These are phyloP conservation scores for Ichthyophthirius multifiliis DNA, from an alignment of 169 alveolate genomes.

Conservation along the genomic window DNA sequence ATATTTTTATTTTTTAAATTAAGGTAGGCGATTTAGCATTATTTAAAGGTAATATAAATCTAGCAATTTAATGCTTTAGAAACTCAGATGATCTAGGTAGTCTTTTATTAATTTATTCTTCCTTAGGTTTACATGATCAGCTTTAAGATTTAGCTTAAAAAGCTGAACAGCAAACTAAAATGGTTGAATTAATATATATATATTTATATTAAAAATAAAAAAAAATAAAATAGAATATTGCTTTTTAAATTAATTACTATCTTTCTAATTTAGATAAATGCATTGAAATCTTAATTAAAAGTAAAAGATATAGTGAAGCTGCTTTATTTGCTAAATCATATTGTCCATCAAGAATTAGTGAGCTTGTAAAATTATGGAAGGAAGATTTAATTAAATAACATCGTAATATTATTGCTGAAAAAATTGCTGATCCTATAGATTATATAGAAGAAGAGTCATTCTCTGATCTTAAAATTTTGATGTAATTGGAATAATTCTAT, in stretches of 20 bases:
- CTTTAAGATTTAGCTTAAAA: constrained; percentile 59
- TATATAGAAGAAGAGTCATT: constrained; percentile 17
- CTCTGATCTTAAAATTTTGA: not conserved
- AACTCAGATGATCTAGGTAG: constrained; percentile 76
- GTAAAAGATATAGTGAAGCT: constrained; percentile 82
- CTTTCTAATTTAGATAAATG: constrained; percentile 65
- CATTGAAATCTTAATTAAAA: constrained; percentile 62
- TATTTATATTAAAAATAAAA: not conserved
- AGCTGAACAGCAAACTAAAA: constrained; percentile 54
- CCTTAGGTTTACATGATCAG: constrained; percentile 65
- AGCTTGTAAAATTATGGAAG: constrained; percentile 73
- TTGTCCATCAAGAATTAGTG: constrained; percentile 72
- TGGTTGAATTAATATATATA: not conserved
- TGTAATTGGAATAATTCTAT: not conserved
- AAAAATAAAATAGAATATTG: constrained; percentile 72
- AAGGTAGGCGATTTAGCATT: constrained; percentile 82
- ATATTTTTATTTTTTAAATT: no score
- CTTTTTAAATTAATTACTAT: constrained; percentile 70
- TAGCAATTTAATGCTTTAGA: constrained; percentile 74
- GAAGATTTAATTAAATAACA: constrained; percentile 24
- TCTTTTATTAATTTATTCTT: constrained; percentile 52
- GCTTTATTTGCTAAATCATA: constrained; percentile 88
- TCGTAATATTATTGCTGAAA: constrained; percentile 14
- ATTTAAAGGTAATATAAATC: constrained; percentile 60
- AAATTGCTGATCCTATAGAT: constrained; percentile 34